Base-by-base conservation (phyloP, 2,329 filamentous ascomycete genomes). In the Phyllosticta citriasiana region DNA sequence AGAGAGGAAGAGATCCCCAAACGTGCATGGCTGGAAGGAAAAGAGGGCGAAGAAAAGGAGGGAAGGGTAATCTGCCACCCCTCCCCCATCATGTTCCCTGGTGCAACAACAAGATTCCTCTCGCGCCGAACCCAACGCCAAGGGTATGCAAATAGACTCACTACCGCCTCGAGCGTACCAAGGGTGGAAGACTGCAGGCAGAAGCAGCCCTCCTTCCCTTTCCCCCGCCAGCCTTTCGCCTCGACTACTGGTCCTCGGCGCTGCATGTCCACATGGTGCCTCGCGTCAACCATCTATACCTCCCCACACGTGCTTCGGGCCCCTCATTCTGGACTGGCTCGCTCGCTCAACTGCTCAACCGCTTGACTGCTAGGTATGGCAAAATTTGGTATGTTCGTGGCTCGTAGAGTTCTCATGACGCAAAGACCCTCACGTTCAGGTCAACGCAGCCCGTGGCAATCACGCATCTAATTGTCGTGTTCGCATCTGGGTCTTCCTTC, bases 391-490 rank as follows among this genome's bases (percentile, higher is more conserved):
- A 3, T 22, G 4, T 19, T 61, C 55, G 26, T 8, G 53, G 55
- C 52, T 54, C 30, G 19, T 57, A 12, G 40, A 47, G 47, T 27
- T 53, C 53, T 51, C 57, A 82, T 59, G 79, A 79, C 54, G 89
- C 89, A 77, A 93, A 95, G 59, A 95, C 84, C 67, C 88, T 82
- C 65, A 95, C 83, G 66, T 86, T 89, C 70, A 86, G 77, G 77
- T 96, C 90, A 62, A 96, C 89, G 71, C 91, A 89, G 40, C 89
- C 91, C 2, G 91, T 95, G 8, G 91, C 91, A 67, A 96, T 87
- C 19, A 96, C 86, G 71, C 91, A 95, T 64, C 89, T 82, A 64
- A 95, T 91, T 66, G 85, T 85, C 62, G 78, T 78, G 24, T 84
- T 82, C 2, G 72, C 72, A 2, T 72, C 71, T 24, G 77, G 76